phyloP scores from a whole-genome alignment of 148 eudicot genomes.

The Vaccinium vitisidaea region DNA sequence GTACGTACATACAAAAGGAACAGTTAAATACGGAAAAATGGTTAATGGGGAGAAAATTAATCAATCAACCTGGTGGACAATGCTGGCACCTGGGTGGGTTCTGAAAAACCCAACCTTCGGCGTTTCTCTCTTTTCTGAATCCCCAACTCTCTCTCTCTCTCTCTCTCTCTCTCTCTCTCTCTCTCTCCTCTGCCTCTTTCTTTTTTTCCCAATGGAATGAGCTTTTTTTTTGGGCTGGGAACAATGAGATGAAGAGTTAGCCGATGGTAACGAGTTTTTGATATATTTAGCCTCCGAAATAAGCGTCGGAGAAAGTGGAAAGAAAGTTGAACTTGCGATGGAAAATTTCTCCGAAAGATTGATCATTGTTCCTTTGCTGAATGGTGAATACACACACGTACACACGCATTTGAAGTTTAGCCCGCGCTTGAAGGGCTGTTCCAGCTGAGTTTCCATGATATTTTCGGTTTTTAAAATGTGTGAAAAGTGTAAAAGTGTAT shows the following conservation, averaged over 20 bases:
- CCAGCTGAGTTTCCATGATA: no score
- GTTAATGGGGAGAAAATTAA: neutral
- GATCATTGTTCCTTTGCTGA: neutral
- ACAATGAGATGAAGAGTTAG: neutral
- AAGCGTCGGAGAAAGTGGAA: neutral
- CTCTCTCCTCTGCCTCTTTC: neutral
- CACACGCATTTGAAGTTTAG: neutral
- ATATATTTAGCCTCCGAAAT: conserved; percentile 6
- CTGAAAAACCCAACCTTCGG: neutral
- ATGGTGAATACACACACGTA: no score
- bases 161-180: neutral
- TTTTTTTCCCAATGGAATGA: neutral
- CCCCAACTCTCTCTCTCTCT: neutral
- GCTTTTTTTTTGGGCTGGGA: no score
- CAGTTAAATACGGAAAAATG: neutral
- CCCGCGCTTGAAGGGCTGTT: no score
- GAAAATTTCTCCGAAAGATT: neutral
- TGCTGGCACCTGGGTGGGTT: conserved; percentile 1
- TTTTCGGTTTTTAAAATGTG: no score
- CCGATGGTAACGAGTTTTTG: neutral
- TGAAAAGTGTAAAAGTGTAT: no score
- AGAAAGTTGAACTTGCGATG: conserved; percentile 4
- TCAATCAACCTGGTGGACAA: neutral
- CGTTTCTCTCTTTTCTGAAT: conserved; percentile 1
- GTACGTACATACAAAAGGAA: neutral